phyloP scores from a whole-genome alignment of 768 basidiomycete genomes.

The Lentinula boryana region DNA sequence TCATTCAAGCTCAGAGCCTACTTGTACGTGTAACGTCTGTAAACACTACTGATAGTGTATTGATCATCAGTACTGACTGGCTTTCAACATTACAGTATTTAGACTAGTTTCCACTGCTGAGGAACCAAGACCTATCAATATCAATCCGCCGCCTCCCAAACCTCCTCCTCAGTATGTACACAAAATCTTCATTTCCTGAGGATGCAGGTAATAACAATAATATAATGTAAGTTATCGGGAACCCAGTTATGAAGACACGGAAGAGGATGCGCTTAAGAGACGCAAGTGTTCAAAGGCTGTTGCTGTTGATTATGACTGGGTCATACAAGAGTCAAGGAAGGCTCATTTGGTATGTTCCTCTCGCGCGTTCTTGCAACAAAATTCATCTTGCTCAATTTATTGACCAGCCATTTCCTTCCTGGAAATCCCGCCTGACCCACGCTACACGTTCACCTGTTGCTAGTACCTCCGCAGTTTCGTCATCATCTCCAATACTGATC shows the following conservation, averaged over 20 bases:
- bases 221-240: constrained; percentile 1
- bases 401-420: not conserved
- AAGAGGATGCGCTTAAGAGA: not conserved
- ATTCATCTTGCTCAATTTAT: not conserved
- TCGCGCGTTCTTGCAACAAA: not conserved
- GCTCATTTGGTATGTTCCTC: not conserved
- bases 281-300: not conserved
- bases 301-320: constrained; percentile 4
- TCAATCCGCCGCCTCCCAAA: not conserved
- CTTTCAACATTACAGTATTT: not conserved
- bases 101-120: not conserved
- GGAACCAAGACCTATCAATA: not conserved
- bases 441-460: not conserved
- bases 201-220: not conserved
- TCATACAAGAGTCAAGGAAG: not conserved
- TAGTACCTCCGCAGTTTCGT: not conserved
- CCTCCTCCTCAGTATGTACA: not conserved
- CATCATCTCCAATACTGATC: not conserved
- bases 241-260: not conserved
- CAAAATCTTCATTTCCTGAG: not conserved
- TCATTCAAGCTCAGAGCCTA: not conserved
- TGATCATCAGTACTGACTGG: too few relatives aligned
- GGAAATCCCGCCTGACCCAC: not conserved
- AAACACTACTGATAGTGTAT: too few relatives aligned
- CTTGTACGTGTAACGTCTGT: not conserved